These are phyloP conservation scores for Podaxis pistillaris DNA, from an alignment of 768 basidiomycete genomes.

Conservation along the genomic window DNA sequence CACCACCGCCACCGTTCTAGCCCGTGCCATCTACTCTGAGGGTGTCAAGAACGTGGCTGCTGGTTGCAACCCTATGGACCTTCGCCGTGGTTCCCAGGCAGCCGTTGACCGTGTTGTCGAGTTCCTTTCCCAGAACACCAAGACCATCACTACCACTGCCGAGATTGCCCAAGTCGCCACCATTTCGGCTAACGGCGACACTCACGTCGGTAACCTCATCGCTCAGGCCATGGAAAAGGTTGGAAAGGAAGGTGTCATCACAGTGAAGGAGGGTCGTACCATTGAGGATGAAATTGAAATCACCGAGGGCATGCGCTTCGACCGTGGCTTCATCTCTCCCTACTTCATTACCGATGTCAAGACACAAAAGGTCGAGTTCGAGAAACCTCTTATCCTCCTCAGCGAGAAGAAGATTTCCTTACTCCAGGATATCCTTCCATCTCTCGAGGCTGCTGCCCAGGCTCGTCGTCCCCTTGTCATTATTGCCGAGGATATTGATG, in stretches of 20 bases:
- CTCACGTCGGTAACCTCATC: slow-evolving; percentile 90
- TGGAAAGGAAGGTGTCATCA: slow-evolving; percentile 99
- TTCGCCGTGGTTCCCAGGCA: slow-evolving; percentile 95
- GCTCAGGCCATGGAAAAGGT: slow-evolving; percentile 99
- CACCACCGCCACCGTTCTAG: slow-evolving; percentile 95
- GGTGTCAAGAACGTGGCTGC: slow-evolving; percentile 99
- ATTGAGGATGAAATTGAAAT: slow-evolving; percentile 99
- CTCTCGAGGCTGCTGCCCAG: slow-evolving; percentile 80
- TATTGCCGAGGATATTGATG: slow-evolving; percentile 97
- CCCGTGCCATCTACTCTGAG: slow-evolving; percentile 96
- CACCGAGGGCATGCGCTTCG: slow-evolving; percentile 99
- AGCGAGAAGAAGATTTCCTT: slow-evolving; percentile 98
- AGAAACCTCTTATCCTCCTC: slow-evolving; percentile 92
- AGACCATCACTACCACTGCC: slow-evolving; percentile 93
- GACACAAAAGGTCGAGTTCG: slow-evolving; percentile 92
- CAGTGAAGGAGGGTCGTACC: slow-evolving; percentile 97
- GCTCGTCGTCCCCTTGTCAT: slow-evolving; percentile 88
- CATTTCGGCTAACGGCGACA: slow-evolving; percentile 81
- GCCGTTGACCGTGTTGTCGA: slow-evolving; percentile 95
- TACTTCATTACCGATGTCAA: slow-evolving; percentile 99
- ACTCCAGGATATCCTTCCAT: slow-evolving; percentile 92
- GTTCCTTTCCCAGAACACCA: slow-evolving; percentile 84
- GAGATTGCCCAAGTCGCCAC: slow-evolving; percentile 99
- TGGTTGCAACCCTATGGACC: slow-evolving; percentile 99
- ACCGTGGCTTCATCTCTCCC: slow-evolving; percentile 96